phyloP scores from a whole-genome alignment of 2,329 filamentous ascomycete species.

The Clonostachys rhizophaga region DNA sequence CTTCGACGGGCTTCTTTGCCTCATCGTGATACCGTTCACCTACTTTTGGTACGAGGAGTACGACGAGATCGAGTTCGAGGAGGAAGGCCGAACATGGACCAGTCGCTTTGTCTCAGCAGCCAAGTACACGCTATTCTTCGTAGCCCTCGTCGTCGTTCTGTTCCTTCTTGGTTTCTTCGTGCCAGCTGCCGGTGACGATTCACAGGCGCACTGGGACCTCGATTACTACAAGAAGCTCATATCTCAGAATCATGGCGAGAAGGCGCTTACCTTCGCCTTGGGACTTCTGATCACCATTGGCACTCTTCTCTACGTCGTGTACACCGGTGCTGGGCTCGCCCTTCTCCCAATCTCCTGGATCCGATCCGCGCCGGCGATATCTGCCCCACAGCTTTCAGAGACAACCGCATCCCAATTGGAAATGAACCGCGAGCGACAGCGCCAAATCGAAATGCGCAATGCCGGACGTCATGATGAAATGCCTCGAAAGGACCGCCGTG shows the following conservation, averaged over 20 bases:
- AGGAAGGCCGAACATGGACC: slow-evolving; percentile 68
- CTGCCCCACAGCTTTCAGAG: slow-evolving; percentile 71
- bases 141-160: slow-evolving; percentile 73
- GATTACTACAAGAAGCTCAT: slow-evolving; percentile 89
- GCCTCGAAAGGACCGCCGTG: slow-evolving; percentile 79
- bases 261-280: slow-evolving; percentile 83
- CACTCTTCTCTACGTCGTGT: slow-evolving; percentile 79
- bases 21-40: slow-evolving; percentile 87
- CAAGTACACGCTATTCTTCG: slow-evolving; percentile 86
- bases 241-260: slow-evolving; percentile 77
- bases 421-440: slow-evolving; percentile 84
- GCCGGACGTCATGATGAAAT: slow-evolving; percentile 70
- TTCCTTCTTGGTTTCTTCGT: slow-evolving; percentile 95
- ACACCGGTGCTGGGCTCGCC: slow-evolving; percentile 85
- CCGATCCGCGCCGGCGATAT: slow-evolving; percentile 84
- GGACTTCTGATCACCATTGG: slow-evolving; percentile 87
- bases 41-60: slow-evolving; percentile 99
- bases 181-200: slow-evolving; percentile 66
- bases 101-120: slow-evolving; percentile 76
- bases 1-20: slow-evolving; percentile 82
- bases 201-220: slow-evolving; percentile 68
- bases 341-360: slow-evolving; percentile 87
- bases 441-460: slow-evolving; percentile 84
- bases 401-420: slow-evolving; percentile 78
- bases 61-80: slow-evolving; percentile 83